Conservation (phyloP, 1,139 yeast genomes). For the Meyerozyma athensensis region DNA sequence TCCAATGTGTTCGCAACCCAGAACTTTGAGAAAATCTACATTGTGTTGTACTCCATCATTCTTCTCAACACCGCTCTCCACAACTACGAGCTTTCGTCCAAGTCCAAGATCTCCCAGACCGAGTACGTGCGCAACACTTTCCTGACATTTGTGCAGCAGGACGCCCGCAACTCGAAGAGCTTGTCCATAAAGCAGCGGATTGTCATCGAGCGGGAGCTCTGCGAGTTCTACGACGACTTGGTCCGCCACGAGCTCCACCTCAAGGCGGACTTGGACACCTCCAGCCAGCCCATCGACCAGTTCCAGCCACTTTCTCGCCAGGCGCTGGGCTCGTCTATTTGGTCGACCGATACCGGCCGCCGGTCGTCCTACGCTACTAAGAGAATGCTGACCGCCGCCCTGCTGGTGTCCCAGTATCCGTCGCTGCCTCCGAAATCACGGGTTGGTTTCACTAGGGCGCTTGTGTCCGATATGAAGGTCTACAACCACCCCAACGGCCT, state of each 20-base stretch:
- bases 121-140: conserved; percentile 58
- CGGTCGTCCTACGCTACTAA: conserved; percentile 28
- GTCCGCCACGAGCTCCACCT: conserved; percentile 35
- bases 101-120: conserved; percentile 37
- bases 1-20: conserved; percentile 45
- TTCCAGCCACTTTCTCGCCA: conserved; percentile 24
- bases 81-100: conserved; percentile 41
- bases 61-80: conserved; percentile 69
- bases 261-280: conserved; percentile 11
- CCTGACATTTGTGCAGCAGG: conserved; percentile 34
- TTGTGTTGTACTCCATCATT: conserved; percentile 68
- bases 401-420: conserved; percentile 24
- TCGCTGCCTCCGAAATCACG: conserved; percentile 15
- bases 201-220: conserved; percentile 40
- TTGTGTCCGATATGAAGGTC: conserved; percentile 28
- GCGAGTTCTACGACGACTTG: conserved; percentile 39
- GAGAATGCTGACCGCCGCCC: conserved; percentile 28
- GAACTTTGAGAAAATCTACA: conserved; percentile 62
- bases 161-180: conserved; percentile 24
- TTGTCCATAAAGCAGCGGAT: conserved; percentile 38
- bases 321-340: conserved; percentile 30
- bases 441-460: conserved; percentile 43
- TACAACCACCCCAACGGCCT: conserved; percentile 23
- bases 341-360: conserved; percentile 35
- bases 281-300: neutral